A percentile compares a stretch with the other conserved stretches of the same genome.
Evolutionary conservation across 345 rosid species (phyloP).

Genomic region (Euclidium syriacum): DNA sequence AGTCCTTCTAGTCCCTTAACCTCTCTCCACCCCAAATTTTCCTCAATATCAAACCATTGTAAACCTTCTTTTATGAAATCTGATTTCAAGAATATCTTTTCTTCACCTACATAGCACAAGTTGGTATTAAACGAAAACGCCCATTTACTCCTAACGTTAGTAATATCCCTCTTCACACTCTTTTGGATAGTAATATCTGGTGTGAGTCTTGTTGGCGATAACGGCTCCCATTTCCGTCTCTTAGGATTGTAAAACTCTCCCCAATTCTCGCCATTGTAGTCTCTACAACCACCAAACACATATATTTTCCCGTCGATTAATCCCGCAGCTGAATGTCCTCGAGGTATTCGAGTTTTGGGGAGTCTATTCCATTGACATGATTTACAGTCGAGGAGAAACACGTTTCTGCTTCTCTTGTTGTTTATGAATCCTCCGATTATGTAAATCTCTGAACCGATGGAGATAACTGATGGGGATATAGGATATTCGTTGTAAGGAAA

Average conservation of each 20-base stretch:
- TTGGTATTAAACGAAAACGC: background rate
- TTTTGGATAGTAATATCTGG: background rate
- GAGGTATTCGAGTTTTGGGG: constrained; percentile 43
- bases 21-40: background rate
- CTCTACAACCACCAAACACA: constrained; percentile 54
- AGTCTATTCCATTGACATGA: constrained; percentile 39
- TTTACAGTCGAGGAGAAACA: constrained; percentile 56
- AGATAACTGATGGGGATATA: constrained; percentile 41
- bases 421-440: constrained; percentile 57
- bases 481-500: constrained; percentile 34
- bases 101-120: background rate
- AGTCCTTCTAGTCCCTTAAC: background rate
- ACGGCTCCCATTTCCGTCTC: constrained; percentile 31
- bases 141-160: too few relatives aligned
- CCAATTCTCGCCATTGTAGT: constrained; percentile 39
- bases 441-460: constrained; percentile 41
- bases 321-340: constrained; percentile 64
- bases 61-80: too few relatives aligned
- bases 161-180: background rate
- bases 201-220: background rate
- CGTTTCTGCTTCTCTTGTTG: constrained; percentile 40
- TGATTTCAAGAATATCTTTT: too few relatives aligned
- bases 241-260: constrained; percentile 56
- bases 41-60: background rate
- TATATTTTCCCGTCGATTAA: constrained; percentile 44